Percentiles rank a stretch among this genome's conserved stretches.
phyloP scores from a whole-genome alignment of 2,329 filamentous ascomycete species.

The Erysiphe pulchra region DNA sequence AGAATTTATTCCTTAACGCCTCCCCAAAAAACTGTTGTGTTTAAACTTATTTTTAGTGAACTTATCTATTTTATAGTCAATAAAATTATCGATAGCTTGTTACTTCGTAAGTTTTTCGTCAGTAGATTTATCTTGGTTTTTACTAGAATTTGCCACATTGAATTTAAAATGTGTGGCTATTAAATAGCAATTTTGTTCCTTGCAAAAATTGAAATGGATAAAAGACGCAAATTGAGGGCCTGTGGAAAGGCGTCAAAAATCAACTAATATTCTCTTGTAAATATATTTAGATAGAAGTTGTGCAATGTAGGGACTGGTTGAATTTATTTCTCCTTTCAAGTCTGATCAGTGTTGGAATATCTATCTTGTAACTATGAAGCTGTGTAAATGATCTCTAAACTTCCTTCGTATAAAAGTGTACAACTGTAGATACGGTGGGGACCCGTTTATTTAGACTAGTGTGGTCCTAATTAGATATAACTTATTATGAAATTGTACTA shows the following conservation, averaged over 20 bases:
- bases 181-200: too few relatives aligned
- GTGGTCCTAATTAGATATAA: too few relatives aligned
- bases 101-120: background rate
- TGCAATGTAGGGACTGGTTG: background rate
- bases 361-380: too few relatives aligned
- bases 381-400: too few relatives aligned
- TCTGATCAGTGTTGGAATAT: background rate
- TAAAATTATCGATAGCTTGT: background rate
- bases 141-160: background rate
- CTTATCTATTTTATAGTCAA: background rate
- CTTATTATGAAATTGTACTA: too few relatives aligned
- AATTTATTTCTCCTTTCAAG: background rate
- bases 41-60: background rate
- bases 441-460: too few relatives aligned
- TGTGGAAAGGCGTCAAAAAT: background rate
- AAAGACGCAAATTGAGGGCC: background rate
- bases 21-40: background rate
- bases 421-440: too few relatives aligned
- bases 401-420: too few relatives aligned
- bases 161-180: background rate
- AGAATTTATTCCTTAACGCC: background rate
- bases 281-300: background rate
- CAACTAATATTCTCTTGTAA: background rate
- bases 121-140: background rate
- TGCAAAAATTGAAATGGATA: background rate